phyloP scores from a whole-genome alignment of 345 rosid genomes.

The Litchi chinensis region DNA sequence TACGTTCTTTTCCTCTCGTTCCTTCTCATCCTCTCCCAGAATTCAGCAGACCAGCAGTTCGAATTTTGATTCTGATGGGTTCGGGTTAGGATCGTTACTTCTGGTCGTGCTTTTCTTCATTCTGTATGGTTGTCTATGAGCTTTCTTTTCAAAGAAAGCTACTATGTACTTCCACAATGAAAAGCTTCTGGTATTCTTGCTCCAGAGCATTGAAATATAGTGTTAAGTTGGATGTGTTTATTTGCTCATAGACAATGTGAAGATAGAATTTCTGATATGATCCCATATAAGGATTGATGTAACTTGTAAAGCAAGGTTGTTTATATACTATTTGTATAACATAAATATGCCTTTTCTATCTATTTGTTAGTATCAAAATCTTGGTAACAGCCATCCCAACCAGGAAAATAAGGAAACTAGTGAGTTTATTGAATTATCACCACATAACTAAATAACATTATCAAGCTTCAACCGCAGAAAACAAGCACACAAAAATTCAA shows the following conservation, averaged over 20 bases:
- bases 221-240: background rate
- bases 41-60: slow-evolving; percentile 7
- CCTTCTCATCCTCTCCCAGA: background rate
- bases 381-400: too few relatives aligned
- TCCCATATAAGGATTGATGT: background rate
- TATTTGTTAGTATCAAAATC: too few relatives aligned
- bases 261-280: background rate
- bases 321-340: too few relatives aligned
- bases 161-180: background rate
- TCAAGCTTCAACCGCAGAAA: too few relatives aligned
- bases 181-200: background rate
- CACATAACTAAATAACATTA: too few relatives aligned
- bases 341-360: too few relatives aligned
- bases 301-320: background rate
- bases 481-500: too few relatives aligned
- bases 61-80: slow-evolving; percentile 32
- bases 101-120: slow-evolving; percentile 40
- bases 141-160: background rate
- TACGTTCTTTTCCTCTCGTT: slow-evolving; percentile 12
- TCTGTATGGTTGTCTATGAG: slow-evolving; percentile 28
- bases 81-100: slow-evolving; percentile 42
- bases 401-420: too few relatives aligned
- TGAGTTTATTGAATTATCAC: too few relatives aligned
- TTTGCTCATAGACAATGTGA: background rate
- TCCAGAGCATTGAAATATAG: background rate